These are phyloP conservation scores for Colletotrichum coccodes DNA, from an alignment of 2,329 filamentous ascomycete species.

Conservation along the genomic window DNA sequence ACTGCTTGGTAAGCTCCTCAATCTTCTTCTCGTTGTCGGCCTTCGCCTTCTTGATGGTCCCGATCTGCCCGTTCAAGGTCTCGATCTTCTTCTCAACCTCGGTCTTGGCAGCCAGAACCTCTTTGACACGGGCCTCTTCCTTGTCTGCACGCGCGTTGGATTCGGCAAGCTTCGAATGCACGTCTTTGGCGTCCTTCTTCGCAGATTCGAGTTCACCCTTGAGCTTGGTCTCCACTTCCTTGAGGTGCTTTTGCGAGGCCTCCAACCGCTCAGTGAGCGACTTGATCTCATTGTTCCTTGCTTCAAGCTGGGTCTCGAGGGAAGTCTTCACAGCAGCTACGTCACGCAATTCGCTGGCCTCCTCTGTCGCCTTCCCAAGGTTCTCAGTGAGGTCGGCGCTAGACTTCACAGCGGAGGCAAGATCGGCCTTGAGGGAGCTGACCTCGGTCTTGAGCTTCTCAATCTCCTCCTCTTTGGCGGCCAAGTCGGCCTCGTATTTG, in stretches of 20 bases:
- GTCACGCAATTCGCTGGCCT: constrained; percentile 63
- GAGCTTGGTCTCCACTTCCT: constrained; percentile 52
- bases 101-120: constrained; percentile 48
- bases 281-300: constrained; percentile 58
- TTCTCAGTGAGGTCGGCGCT: constrained; percentile 73
- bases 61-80: constrained; percentile 52
- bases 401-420: constrained; percentile 77
- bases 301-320: constrained; percentile 60
- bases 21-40: constrained; percentile 52
- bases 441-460: constrained; percentile 77
- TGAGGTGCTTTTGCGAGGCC: constrained; percentile 54
- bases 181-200: constrained; percentile 38
- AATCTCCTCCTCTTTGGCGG: constrained; percentile 73
- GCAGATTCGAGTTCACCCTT: constrained; percentile 38
- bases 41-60: constrained; percentile 49
- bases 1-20: constrained; percentile 51
- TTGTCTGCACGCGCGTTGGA: constrained; percentile 39
- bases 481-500: constrained; percentile 58
- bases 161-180: constrained; percentile 39
- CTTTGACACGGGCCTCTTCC: constrained; percentile 42
- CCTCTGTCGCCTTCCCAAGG: constrained; percentile 73
- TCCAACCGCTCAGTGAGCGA: constrained; percentile 60
- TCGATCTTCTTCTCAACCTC: constrained; percentile 55
- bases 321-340: constrained; percentile 51
- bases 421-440: constrained; percentile 73